Base-by-base conservation (phyloP, 2,329 filamentous ascomycete genomes). In the Colletotrichum costaricense region DNA sequence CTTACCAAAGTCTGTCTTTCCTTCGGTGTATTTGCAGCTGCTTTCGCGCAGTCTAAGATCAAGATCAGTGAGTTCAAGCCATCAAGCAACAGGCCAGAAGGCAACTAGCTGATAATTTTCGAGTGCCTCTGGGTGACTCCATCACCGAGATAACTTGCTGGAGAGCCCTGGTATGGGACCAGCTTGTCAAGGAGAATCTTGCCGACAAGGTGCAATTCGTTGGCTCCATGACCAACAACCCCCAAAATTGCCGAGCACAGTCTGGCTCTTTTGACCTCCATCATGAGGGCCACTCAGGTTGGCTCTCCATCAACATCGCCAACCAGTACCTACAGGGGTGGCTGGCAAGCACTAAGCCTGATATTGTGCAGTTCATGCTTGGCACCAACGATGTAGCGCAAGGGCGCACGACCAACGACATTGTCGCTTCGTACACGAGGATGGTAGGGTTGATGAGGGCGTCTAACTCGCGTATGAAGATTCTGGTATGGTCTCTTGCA, bases 91-190 rank as follows among this genome's bases (percentile, higher is more conserved):
- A 5, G 14, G n/a, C 30, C 46, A 12, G 55, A 11, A 16, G 28
- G 3, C 19, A 3, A 1, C 1, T 9, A 3, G 33, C 57, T 68
- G 57, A n/a, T 16, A 1, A 35, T 24, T 19, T 7, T 16, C 42
- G 16, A 65, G 65, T 76, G 57, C 83, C 82, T 5, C 79, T 86
- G 16, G 84, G 84, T 6, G 84, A 86, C 76, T 83, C 80, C 72
- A 85, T 86, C 76, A 86, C 85, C 1, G 84, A 85, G 72, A 83
- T 85, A 65, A 84, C 82, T 56, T 86, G 85, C 78, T 86, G 84
- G 85, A 79, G 85, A 7, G 78, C 83, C 14, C 72, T 82, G 24
- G 78, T 86, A 9, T 86, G 84, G 84, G 79, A 83, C 67, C 77
- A 79, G 69, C 79, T 86, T 7, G 78, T 78, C 30, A 76, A 76